phyloP scores from a whole-genome alignment of 148 eudicot species.

The Nepenthes mirabilis region DNA sequence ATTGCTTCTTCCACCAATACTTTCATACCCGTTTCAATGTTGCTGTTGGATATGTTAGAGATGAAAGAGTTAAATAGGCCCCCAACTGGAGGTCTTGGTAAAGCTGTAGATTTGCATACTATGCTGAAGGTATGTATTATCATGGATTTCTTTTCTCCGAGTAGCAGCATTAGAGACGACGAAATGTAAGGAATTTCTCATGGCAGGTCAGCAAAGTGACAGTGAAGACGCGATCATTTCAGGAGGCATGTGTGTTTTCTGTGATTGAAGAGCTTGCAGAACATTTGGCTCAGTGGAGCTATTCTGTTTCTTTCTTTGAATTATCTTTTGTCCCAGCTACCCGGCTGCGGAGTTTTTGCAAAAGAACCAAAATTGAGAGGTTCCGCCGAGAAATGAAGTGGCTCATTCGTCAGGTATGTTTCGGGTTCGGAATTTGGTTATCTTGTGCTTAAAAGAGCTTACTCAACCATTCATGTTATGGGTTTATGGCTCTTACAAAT shows the following conservation, averaged over 20 bases:
- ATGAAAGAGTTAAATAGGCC: conserved; percentile 81
- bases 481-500: background rate
- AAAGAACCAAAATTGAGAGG: conserved; percentile 80
- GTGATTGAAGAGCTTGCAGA: conserved; percentile 84
- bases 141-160: conserved; percentile 5
- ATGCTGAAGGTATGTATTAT: conserved; percentile 43
- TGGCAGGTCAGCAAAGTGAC: conserved; percentile 66
- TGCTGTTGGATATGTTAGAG: conserved; percentile 83
- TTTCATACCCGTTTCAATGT: conserved; percentile 77
- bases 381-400: conserved; percentile 72
- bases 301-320: conserved; percentile 82
- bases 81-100: conserved; percentile 89
- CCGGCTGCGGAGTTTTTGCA: conserved; percentile 72
- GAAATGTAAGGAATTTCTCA: conserved; percentile 5
- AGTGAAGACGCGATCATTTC: conserved; percentile 71
- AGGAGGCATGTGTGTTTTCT: conserved; percentile 77
- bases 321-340: conserved; percentile 69
- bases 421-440: background rate
- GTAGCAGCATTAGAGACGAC: background rate
- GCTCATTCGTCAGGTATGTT: conserved; percentile 66
- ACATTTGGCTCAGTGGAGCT: conserved; percentile 95
- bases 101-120: conserved; percentile 66
- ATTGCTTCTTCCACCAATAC: conserved; percentile 75
- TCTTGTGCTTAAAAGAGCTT: background rate
- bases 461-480: background rate